phyloP scores from a whole-genome alignment of 345 rosid genomes.

The Draba incana region DNA sequence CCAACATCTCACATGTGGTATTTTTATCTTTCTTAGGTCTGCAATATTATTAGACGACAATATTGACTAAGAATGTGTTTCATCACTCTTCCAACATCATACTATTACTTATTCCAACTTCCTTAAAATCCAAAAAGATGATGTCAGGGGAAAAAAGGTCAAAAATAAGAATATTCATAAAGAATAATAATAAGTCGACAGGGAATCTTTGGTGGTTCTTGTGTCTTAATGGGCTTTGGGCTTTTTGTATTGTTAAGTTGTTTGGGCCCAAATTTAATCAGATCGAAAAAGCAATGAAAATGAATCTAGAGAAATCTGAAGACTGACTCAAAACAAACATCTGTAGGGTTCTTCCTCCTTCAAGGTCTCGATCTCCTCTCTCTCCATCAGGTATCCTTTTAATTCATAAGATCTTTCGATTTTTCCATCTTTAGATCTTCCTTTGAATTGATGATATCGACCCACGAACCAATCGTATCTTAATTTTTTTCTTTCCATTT shows the following conservation, averaged over 20 bases:
- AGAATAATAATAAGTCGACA: too few relatives aligned
- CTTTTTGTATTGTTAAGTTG: not conserved
- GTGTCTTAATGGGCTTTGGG: slow-evolving; percentile 22
- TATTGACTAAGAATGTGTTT: slow-evolving; percentile 23
- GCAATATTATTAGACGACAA: slow-evolving; percentile 33
- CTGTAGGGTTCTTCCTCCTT: slow-evolving; percentile 33
- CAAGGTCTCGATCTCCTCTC: slow-evolving; percentile 35
- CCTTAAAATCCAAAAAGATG: slow-evolving; percentile 25
- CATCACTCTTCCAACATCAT: slow-evolving; percentile 11
- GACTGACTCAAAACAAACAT: slow-evolving; percentile 28
- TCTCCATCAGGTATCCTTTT: slow-evolving; percentile 29
- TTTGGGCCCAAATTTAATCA: not conserved
- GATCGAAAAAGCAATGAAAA: slow-evolving; percentile 26
- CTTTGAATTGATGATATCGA: not conserved
- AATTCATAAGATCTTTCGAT: slow-evolving; percentile 18
- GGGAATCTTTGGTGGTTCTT: slow-evolving; percentile 7
- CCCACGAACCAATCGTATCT: slow-evolving; percentile 2
- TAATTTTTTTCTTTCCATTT: not conserved
- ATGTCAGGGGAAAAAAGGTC: slow-evolving; percentile 11
- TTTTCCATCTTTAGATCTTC: not conserved
- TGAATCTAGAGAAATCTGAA: slow-evolving; percentile 31
- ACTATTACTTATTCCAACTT: not conserved
- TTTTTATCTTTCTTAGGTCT: slow-evolving; percentile 29
- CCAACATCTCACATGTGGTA: slow-evolving; percentile 38
- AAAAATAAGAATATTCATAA: slow-evolving; percentile 9